phyloP scores from a whole-genome alignment of 495 filamentous ascomycete species.

The Podospora sp. region DNA sequence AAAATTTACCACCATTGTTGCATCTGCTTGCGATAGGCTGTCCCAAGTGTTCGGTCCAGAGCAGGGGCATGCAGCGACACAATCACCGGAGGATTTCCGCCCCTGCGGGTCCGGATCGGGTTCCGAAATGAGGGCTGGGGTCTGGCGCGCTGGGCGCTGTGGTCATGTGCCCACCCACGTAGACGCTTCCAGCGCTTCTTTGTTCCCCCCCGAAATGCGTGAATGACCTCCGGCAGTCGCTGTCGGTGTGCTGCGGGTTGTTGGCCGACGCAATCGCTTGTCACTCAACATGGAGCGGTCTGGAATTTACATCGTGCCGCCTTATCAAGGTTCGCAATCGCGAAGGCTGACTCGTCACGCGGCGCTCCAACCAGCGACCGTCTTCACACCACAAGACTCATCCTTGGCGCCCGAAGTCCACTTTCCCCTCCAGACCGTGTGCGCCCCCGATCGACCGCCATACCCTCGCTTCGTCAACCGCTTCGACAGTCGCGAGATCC shows the following conservation, averaged over 20 bases:
- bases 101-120: background rate
- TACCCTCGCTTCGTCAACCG: slow-evolving; percentile 42
- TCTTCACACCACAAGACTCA: slow-evolving; percentile 31
- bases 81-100: background rate
- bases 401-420: slow-evolving; percentile 36
- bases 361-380: slow-evolving; percentile 28
- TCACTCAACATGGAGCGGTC: slow-evolving; percentile 5
- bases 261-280: no score
- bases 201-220: background rate
- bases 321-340: background rate
- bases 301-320: background rate
- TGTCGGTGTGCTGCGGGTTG: background rate
- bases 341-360: background rate
- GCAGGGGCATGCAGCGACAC: background rate
- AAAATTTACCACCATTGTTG: no score
- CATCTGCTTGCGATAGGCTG: no score
- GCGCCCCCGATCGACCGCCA: slow-evolving; percentile 22
- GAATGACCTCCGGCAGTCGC: no score
- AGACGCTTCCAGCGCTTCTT: background rate
- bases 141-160: no score
- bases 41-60: background rate
- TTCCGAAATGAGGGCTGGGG: background rate
- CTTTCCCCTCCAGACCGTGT: slow-evolving; percentile 39
- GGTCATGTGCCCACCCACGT: background rate
- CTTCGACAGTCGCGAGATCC: slow-evolving; percentile 42